Percentiles rank a stretch among this genome's conserved stretches.
These are phyloP conservation scores for Rhodomyrtus psidioides DNA, from an alignment of 441 rosid genomes.

Conservation along the genomic window DNA sequence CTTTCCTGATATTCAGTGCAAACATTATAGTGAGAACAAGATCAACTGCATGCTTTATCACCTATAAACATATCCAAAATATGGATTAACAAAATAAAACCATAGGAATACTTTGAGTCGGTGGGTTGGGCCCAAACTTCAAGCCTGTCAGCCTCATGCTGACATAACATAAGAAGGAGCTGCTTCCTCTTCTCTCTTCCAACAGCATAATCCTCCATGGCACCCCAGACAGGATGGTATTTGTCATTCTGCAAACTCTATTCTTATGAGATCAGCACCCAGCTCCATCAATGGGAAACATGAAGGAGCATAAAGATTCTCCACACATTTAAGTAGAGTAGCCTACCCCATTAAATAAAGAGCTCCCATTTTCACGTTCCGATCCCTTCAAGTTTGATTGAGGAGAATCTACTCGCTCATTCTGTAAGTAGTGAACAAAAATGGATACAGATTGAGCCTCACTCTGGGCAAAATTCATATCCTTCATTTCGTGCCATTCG, in stretches of 20 bases:
- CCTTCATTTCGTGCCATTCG: conserved; percentile 69
- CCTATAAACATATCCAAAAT: background rate
- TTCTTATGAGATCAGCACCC: background rate
- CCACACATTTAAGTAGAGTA: background rate
- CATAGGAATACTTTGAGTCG: conserved; percentile 49
- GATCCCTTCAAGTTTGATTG: conserved; percentile 61
- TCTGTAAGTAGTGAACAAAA: conserved; percentile 68
- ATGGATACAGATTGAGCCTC: conserved; percentile 85
- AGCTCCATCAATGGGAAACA: background rate
- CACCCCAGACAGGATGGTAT: conserved; percentile 95
- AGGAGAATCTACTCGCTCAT: conserved; percentile 48
- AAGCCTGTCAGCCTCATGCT: conserved; percentile 97
- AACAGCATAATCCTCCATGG: conserved; percentile 64
- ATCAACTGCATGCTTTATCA: background rate
- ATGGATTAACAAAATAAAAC: background rate
- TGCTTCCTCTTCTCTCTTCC: conserved; percentile 92
- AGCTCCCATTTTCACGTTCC: conserved; percentile 44
- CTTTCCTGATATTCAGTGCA: conserved; percentile 48
- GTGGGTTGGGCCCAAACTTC: conserved; percentile 98
- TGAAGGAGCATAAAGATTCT: background rate
- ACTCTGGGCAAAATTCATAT: conserved; percentile 58
- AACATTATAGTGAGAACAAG: conserved; percentile 10
- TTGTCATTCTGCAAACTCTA: conserved; percentile 53
- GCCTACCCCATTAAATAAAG: conserved; percentile 46
- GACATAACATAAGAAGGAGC: conserved; percentile 89